Percentiles rank a stretch among this genome's conserved stretches.
Evolutionary conservation across 2,329 filamentous ascomycete species (phyloP).

Genomic region (Allantophomopsis lycopodina): DNA sequence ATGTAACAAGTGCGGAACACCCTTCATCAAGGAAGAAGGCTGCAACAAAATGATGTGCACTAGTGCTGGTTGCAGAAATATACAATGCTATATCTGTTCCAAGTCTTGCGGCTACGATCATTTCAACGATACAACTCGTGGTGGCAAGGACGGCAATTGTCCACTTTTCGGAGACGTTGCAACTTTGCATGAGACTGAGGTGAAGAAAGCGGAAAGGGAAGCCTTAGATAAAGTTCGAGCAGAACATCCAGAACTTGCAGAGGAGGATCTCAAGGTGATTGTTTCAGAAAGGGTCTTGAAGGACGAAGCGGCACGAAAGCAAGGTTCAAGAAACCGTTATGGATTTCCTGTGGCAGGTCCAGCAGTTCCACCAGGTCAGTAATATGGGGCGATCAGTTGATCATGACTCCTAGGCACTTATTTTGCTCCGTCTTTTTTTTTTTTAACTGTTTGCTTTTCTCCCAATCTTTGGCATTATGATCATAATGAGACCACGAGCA

Average conservation of each 20-base stretch:
- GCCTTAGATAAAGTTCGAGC: conserved; percentile 39
- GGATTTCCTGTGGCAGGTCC: background rate
- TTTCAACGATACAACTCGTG: conserved; percentile 41
- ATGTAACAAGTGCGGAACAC: conserved; percentile 50
- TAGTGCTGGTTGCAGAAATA: conserved; percentile 31
- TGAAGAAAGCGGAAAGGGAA: conserved; percentile 43
- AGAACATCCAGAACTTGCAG: conserved; percentile 46
- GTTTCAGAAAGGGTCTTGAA: conserved; percentile 37
- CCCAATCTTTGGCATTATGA: no score
- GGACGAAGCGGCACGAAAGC: conserved; percentile 21
- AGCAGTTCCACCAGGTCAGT: background rate
- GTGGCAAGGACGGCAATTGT: conserved; percentile 41
- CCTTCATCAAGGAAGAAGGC: conserved; percentile 65
- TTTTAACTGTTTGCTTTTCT: no score
- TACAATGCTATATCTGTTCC: conserved; percentile 61
- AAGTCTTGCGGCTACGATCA: conserved; percentile 52
- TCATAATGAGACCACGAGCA: no score
- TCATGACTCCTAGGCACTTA: no score
- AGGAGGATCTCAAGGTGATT: conserved; percentile 41
- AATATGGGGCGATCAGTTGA: background rate
- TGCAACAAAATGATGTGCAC: conserved; percentile 78
- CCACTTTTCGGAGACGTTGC: conserved; percentile 51
- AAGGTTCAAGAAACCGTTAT: background rate
- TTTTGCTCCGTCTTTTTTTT: no score
- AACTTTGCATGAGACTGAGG: conserved; percentile 47